Base-by-base conservation (phyloP, 1,284 basidiomycete species). In the Apiotrichum gracile region DNA sequence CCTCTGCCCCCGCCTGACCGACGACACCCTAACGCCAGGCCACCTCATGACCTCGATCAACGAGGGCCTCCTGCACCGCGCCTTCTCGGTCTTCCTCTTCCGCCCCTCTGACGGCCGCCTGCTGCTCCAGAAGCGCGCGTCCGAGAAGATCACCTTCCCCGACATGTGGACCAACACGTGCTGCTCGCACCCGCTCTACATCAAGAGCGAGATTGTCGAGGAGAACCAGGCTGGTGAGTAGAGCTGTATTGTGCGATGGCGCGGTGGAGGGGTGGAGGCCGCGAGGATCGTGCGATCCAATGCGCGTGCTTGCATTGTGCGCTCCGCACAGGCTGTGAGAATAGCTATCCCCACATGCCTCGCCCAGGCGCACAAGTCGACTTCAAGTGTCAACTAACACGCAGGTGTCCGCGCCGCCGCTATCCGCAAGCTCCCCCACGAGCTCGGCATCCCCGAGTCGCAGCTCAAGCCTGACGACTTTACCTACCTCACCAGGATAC, bases 101-200 rank as follows among this genome's bases (percentile, higher is more conserved):
- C 82, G 93, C 46, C 94, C 96, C 1, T 83, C 83, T 9, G 90
- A 96, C 72, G 96, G 94, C 51, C 90, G 88, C 72, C 82, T 99
- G n/a, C 80, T 99, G 19, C 82, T 99, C 35, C 96, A 99, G 75
- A 89, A 91, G 72, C 83, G 96, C 41, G 96, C 96, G 12, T 80
- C 84, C 25, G 93, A 97, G 79, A 99, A 99, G 81, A 99, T 99
- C 70, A 99, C 96, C 3, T 99, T 99, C 79, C 96, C 96, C 2
- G 84, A 90, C 71, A 93, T 97, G 91, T 99, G 96, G 96, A 99
- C 96, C 38, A 99, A 99, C 77, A 98, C 96, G 4, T 99, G 96
- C 75, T 98, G 96, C 78, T 96, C 91, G 29, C 96, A 98, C 70
- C 96, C 96, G 17, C 79, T 99, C 51, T 77, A 77, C 40, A 78